Base-by-base conservation (phyloP, 2,329 filamentous ascomycete genomes). In the Aureobasidium sp. region DNA sequence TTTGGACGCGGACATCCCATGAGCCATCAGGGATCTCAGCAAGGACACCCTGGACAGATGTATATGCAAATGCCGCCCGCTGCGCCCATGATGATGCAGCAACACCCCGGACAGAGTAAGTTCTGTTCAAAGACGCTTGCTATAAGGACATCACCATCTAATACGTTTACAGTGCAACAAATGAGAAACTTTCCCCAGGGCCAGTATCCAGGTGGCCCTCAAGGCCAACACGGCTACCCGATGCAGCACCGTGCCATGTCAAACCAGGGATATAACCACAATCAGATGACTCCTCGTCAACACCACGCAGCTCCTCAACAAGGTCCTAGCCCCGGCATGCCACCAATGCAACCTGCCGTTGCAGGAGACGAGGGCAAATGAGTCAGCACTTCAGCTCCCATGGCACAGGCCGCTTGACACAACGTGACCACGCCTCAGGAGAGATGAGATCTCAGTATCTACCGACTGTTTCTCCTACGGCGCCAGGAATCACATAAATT, bases 1-100 rank as follows among this genome's bases (percentile, higher is more conserved):
- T 81, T 84, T 8, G 89, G 87, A 68, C 90, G 91, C n/a, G 97
- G 93, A 72, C 86, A 87, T 24, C 90, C 94, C 87, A 97, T 97
- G 93, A 89, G 87, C 70, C 92, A 92, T 67, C 91, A 96, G 76
- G 90, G 90, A 61, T 97, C 92, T 32, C 93, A 97, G 71, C 92
- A 96, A 73, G 92, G 92, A 44, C 91, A 95, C 59, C 46, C 62
- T 72, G 79, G 80, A 52, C 79, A 85, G 78, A 79, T 88, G 84
- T 82, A 79, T 66, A 90, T 92, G 87, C 87, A 87, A 47, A 86
- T 81, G 59, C 87, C 87, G 71, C 90, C 88, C 71, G 88, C 86
- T 70, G 88, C 48, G 29, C 65, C 63, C n/a, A 63, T 64, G 60
- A 63, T 63, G 66, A 64, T 65, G 63, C 63, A 63, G 56, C 65